Evolutionary conservation across 1,284 basidiomycete genomes (phyloP), one percentile per base, ranked within the genome.

Genomic region (Inonotus obliquus): DNA sequence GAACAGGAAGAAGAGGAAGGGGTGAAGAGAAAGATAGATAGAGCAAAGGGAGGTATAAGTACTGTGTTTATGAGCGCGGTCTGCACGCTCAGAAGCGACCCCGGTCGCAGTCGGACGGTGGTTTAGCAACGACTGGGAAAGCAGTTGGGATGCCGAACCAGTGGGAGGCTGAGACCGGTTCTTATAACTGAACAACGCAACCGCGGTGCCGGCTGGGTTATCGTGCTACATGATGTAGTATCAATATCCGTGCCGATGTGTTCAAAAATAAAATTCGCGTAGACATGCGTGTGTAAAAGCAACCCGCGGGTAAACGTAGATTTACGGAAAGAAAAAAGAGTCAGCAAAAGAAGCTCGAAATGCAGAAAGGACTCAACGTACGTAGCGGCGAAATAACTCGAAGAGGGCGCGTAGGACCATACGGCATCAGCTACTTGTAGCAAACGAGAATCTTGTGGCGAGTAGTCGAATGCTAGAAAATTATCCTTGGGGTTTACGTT

Each of bases 381-480:
- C 61, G 44, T 63, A 63, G 21, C 57, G 61, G 19, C 57, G 57
- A 55, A 59, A 63, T 7, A 63, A 37, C 57, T 63, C 61, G 53
- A 63, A 63, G 19, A 63, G 57, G 19, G 61, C 61, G n/a, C 61
- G 57, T 17, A 63, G 57, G 27, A 63, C 61, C 61, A 63, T 63
- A 41, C 61, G 58, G 41, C 41, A 44, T 44, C 13, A 44, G 41
- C 11, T 44, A n/a, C 13, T 44, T n/a, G n/a, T 14, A 21, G 9
- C 14, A 44, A 44, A 32, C 32, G 4, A 32, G 32, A n/a, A n/a
- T 32, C 9, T 32, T 44, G 41, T 44, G 41, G 41, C 41, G 41
- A 44, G 41, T 14, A 44, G 41, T 32, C 4, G 32, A 32, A 32
- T 9, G 32, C 4, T n/a, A n/a, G n/a, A n/a, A n/a, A n/a, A n/a